Percentiles rank a stretch among this genome's conserved stretches.
phyloP scores from a whole-genome alignment of 441 rosid genomes.

The Omphalea diandra region DNA sequence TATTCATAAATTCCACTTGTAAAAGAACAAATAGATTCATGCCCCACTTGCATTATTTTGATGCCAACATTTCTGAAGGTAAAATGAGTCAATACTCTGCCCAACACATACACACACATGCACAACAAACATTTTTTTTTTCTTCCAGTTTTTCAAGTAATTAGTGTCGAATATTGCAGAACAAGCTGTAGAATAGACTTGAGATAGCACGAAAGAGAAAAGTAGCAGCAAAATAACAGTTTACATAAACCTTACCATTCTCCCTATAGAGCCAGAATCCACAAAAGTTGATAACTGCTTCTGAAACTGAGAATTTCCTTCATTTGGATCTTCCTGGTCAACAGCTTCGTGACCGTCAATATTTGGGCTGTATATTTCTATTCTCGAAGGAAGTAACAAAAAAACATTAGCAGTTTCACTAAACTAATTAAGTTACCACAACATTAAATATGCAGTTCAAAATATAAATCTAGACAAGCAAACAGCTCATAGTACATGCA shows the following conservation, averaged over 20 bases:
- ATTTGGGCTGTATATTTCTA: conserved; percentile 28
- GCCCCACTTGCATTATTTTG: conserved; percentile 10
- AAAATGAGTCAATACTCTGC: not conserved
- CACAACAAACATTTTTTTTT: too few species aligned
- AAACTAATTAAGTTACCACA: conserved; percentile 7
- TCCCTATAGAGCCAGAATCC: conserved; percentile 36
- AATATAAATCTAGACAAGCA: not conserved
- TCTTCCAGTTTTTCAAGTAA: conserved; percentile 5
- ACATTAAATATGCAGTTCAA: not conserved
- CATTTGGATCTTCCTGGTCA: conserved; percentile 30
- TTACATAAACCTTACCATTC: conserved; percentile 35
- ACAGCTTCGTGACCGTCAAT: conserved; percentile 29
- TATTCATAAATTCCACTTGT: not conserved
- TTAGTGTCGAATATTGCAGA: not conserved
- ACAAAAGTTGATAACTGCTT: conserved; percentile 31
- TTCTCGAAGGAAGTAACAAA: conserved; percentile 29
- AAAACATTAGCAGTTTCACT: conserved; percentile 13
- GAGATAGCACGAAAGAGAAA: not conserved
- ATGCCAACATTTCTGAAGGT: conserved; percentile 6
- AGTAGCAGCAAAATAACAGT: conserved; percentile 9
- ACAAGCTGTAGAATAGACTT: not conserved
- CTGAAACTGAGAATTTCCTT: conserved; percentile 33
- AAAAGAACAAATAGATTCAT: not conserved
- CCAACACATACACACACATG: not conserved
- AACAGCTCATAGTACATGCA: too few species aligned